Base-by-base conservation (phyloP, 257 asterid species). In the Solanum peruvianum region DNA sequence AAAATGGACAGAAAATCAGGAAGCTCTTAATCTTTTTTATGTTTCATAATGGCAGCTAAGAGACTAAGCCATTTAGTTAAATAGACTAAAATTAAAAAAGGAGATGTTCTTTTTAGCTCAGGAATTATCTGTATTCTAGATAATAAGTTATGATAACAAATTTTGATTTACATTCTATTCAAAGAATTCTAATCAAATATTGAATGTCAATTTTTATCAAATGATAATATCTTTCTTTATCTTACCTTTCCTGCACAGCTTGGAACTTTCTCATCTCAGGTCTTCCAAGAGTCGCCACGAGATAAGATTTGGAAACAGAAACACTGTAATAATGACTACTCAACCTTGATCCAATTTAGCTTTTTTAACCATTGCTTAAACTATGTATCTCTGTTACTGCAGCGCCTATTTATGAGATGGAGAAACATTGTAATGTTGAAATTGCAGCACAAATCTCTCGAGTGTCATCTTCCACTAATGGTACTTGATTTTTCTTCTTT, bases 251-350 rank as follows among this genome's bases (percentile, higher is more conserved):
- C 88, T 88, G 85, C 72, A 78, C 97, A 97, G 99, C 98, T 97
- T 86, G 99, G 99, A 90, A 96, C 95, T 89, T 97, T 97, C 92
- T 95, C 99, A 77, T 94, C 98, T 92, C 98, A 95, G 92, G 97
- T 97, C 93, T 96, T 95, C 91, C 99, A 94, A 91, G 99, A 95
- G 93, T 94, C 98, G 86, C 97, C 99, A 33, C 95, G 96, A 66
- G 99, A 96, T 85, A 97, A 93, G 90, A 92, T 94, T 75, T 97
- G 99, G 99, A 96, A 95, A 91, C 90, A 91, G 89, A 97, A 96
- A 91, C 96, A 97, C 80, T 95, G 99, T 97, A 94, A 87, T 64
- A 49, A 72, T 56, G 47, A 84, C 85, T 72, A 4, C 67, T 84
- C 44, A 85, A 23, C 81, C 90, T 80, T 85, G 56, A 52, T 41